Evolutionary conservation across 2,329 filamentous ascomycete species (phyloP).

Genomic region (Colletotrichum kahawae): DNA sequence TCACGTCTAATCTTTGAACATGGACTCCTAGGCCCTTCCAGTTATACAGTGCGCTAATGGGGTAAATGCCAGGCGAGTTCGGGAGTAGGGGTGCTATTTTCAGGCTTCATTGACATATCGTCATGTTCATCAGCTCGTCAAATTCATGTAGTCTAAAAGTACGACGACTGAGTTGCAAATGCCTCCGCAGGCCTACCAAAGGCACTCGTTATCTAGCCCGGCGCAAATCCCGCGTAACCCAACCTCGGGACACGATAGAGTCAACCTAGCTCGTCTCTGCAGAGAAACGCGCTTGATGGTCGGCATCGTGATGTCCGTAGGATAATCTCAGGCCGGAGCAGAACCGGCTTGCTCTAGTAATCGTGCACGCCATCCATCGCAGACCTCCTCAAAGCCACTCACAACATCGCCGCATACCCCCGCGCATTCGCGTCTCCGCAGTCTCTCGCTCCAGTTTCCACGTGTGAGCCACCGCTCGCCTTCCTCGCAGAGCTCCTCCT

Average conservation of each 20-base stretch:
- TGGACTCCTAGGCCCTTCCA: not conserved
- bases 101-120: not conserved
- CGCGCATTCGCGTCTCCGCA: constrained; percentile 81
- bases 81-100: not conserved
- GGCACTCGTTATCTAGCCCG: not conserved
- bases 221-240: not conserved
- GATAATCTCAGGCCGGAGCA: constrained; percentile 38
- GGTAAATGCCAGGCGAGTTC: not conserved
- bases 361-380: constrained; percentile 81
- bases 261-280: not conserved
- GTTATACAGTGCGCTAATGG: not conserved
- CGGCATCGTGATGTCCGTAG: not conserved
- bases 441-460: constrained; percentile 81
- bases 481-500: constrained; percentile 82
- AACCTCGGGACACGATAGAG: not conserved
- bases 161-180: not conserved
- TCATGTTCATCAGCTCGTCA: constrained; percentile 14
- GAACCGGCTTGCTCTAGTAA: constrained; percentile 70
- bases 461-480: constrained; percentile 81
- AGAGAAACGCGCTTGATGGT: not conserved
- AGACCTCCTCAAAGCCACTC: constrained; percentile 89
- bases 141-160: constrained; percentile 18
- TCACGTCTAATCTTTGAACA: not conserved
- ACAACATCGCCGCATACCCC: constrained; percentile 86
- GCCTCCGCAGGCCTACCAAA: not conserved